These are phyloP conservation scores for Pterula multifida DNA, from an alignment of 1,284 basidiomycete genomes.

Conservation along the genomic window DNA sequence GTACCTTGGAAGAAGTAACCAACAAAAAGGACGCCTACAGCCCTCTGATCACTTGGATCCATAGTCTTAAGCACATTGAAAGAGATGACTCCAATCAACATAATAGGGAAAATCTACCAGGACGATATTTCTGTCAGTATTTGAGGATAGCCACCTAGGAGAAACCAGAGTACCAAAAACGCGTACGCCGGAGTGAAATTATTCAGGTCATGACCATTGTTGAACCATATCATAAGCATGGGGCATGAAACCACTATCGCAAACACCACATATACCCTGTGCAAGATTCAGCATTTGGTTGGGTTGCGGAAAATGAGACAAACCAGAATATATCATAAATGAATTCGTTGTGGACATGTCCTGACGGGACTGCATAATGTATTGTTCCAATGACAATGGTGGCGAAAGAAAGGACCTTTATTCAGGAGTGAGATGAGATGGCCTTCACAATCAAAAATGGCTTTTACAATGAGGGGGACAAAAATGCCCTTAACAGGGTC, in stretches of 20 bases:
- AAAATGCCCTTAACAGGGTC: constrained; percentile 35
- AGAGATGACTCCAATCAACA: constrained; percentile 37
- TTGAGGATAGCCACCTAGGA: neutral
- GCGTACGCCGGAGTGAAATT: constrained; percentile 36
- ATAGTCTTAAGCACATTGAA: constrained; percentile 32
- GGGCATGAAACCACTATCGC: constrained; percentile 30
- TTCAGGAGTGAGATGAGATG: neutral
- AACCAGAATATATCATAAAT: constrained; percentile 34
- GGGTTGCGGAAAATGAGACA: constrained; percentile 7
- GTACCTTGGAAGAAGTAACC: constrained; percentile 39
- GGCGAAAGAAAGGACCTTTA: constrained; percentile 33
- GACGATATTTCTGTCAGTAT: neutral
- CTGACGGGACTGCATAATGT: constrained; percentile 29
- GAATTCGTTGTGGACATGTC: constrained; percentile 20
- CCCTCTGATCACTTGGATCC: constrained; percentile 20
- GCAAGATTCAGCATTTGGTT: neutral
- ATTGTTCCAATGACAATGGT: constrained; percentile 38
- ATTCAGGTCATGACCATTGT: constrained; percentile 30
- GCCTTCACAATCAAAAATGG: neutral
- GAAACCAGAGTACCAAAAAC: constrained; percentile 24
- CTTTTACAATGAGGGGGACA: constrained; percentile 29
- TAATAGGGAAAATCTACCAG: constrained; percentile 33
- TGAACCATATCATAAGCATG: constrained; percentile 41
- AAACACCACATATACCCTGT: constrained; percentile 31
- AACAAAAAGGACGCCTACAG: constrained; percentile 28